Evolutionary conservation across 2,329 filamentous ascomycete species (phyloP).

Genomic region (Beauveria sp.): DNA sequence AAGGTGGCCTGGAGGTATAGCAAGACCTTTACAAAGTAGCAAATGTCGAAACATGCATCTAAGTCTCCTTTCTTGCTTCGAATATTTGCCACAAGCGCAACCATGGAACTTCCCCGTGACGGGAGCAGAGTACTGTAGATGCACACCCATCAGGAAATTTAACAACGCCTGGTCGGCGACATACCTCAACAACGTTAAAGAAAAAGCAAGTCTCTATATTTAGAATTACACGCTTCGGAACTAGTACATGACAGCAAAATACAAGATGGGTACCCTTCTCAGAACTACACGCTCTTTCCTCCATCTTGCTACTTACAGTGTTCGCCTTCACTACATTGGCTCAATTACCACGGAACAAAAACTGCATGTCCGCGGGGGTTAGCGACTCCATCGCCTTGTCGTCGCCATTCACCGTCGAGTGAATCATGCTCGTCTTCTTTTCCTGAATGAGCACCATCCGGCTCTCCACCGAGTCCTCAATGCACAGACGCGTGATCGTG

Average conservation of each 20-base stretch:
- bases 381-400: slow-evolving; percentile 86
- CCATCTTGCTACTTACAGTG: not conserved
- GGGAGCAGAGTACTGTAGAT: too few relatives aligned
- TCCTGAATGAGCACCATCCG: slow-evolving; percentile 94
- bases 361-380: slow-evolving; percentile 87
- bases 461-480: slow-evolving; percentile 94
- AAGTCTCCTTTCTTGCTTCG: too few relatives aligned
- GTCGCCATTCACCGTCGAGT: slow-evolving; percentile 91
- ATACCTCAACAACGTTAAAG: too few relatives aligned
- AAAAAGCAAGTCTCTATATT: not conserved
- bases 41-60: too few relatives aligned
- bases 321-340: not conserved
- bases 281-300: not conserved
- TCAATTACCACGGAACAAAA: slow-evolving; percentile 66
- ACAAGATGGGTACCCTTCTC: too few relatives aligned
- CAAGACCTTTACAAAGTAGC: too few relatives aligned
- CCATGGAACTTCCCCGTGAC: too few relatives aligned
- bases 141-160: too few relatives aligned
- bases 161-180: too few relatives aligned
- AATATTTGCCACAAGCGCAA: too few relatives aligned
- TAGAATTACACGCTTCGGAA: not conserved
- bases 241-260: not conserved
- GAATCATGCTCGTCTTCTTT: slow-evolving; percentile 98
- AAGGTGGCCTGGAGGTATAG: too few relatives aligned
- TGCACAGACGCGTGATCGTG: slow-evolving; percentile 87